A percentile compares a stretch with the other conserved stretches of the same genome.
These are phyloP conservation scores for Sistotremastrum suecicum DNA, from an alignment of 768 basidiomycete species.

Conservation along the genomic window DNA sequence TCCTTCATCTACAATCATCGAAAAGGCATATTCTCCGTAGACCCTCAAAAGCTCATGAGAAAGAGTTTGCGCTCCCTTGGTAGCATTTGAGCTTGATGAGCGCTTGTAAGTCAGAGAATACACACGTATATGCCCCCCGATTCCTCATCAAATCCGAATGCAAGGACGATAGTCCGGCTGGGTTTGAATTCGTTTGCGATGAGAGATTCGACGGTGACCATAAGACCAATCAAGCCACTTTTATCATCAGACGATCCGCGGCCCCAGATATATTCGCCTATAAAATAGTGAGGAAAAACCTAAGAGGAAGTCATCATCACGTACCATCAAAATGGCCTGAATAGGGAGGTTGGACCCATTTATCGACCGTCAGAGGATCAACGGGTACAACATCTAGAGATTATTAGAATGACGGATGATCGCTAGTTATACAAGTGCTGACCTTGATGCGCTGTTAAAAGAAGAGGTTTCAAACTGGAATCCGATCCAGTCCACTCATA, in stretches of 20 bases:
- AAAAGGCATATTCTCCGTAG: slow-evolving; percentile 25
- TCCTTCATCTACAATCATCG: slow-evolving; percentile 31
- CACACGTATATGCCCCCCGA: slow-evolving; percentile 13
- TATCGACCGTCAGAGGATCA: slow-evolving; percentile 25
- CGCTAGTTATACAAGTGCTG: neutral
- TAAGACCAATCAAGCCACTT: slow-evolving; percentile 19
- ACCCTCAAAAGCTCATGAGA: slow-evolving; percentile 14
- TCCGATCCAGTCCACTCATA: slow-evolving; percentile 25
- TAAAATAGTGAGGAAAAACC: too few relatives aligned
- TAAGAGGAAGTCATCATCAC: too few relatives aligned
- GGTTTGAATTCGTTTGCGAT: slow-evolving; percentile 25
- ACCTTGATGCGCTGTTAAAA: slow-evolving; percentile 16
- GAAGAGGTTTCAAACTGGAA: slow-evolving; percentile 19
- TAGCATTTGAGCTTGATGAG: neutral
- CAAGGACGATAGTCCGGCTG: slow-evolving; percentile 15
- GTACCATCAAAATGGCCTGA: slow-evolving; percentile 30
- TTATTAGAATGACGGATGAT: neutral
- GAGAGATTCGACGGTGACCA: slow-evolving; percentile 26
- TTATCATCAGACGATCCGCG: slow-evolving; percentile 34
- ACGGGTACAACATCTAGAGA: slow-evolving; percentile 36
- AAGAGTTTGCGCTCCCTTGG: slow-evolving; percentile 17
- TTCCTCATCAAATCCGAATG: slow-evolving; percentile 39
- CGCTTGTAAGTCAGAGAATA: neutral
- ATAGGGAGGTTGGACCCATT: slow-evolving; percentile 37
- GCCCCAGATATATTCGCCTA: slow-evolving; percentile 30